Evolutionary conservation across 106 monocot genomes (phyloP).

Genomic region (Vanilla planifolia): DNA sequence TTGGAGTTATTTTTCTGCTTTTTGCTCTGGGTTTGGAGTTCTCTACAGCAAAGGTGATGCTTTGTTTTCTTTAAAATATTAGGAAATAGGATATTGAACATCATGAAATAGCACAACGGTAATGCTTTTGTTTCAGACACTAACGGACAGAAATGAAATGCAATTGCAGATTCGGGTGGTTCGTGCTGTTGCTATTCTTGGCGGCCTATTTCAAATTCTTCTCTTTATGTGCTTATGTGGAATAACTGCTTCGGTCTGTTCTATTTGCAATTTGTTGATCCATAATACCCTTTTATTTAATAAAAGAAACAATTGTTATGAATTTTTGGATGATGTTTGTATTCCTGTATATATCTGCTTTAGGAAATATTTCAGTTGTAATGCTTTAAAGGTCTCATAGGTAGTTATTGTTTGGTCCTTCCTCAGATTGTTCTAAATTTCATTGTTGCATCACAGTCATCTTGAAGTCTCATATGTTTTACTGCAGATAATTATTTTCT

Average conservation of each 20-base stretch:
- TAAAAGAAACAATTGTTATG: too few relatives aligned
- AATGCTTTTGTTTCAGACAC: background rate
- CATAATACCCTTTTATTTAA: too few relatives aligned
- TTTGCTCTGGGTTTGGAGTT: conserved; percentile 95
- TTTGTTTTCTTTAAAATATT: conserved; percentile 2
- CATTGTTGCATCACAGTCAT: background rate
- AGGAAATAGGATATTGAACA: background rate
- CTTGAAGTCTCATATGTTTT: background rate
- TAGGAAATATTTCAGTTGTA: too few relatives aligned
- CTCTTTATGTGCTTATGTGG: conserved; percentile 97
- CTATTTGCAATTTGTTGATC: too few relatives aligned
- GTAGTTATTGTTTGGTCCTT: background rate
- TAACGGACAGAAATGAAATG: background rate
- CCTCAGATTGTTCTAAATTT: background rate
- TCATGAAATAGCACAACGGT: background rate
- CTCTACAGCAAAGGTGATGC: conserved; percentile 55
- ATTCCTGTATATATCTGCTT: background rate
- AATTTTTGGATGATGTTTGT: too few relatives aligned
- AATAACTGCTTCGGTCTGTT: conserved; percentile 72
- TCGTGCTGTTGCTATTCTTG: conserved; percentile 94
- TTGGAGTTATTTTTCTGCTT: conserved; percentile 93
- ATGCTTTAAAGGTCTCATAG: too few relatives aligned
- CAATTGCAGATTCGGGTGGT: conserved; percentile 77
- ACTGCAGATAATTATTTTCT: background rate
- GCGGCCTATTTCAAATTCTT: conserved; percentile 86